These are phyloP conservation scores for Strobilomyces echinocephalus DNA, from an alignment of 768 basidiomycete species.

Conservation along the genomic window DNA sequence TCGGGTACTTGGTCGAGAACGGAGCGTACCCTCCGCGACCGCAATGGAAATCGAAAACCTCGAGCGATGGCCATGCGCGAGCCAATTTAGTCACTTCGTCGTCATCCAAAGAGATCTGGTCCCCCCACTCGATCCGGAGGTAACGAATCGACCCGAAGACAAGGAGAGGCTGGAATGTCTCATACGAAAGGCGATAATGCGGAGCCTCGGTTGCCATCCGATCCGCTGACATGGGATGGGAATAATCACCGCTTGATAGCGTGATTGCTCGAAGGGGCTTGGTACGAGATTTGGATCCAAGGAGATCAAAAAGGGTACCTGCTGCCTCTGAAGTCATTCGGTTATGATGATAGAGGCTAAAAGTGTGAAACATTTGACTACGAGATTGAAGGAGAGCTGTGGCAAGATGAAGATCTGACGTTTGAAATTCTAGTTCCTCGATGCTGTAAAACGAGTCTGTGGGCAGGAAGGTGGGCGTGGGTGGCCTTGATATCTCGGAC, in stretches of 20 bases:
- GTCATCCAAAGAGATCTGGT: constrained; percentile 8
- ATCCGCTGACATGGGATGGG: neutral
- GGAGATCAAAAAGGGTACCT: neutral
- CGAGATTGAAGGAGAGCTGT: constrained; percentile 4
- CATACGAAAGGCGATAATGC: constrained; percentile 5
- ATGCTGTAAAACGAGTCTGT: neutral
- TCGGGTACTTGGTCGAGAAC: constrained; percentile 5
- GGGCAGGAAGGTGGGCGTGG: neutral
- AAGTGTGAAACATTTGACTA: constrained; percentile 5
- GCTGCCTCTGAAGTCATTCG: neutral
- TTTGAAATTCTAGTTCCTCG: neutral
- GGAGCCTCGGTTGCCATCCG: constrained; percentile 2
- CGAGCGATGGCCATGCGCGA: constrained; percentile 5
- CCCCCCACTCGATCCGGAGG: constrained; percentile 7
- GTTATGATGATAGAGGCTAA: neutral
- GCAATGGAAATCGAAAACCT: constrained; percentile 2
- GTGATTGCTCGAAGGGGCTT: constrained; percentile 1
- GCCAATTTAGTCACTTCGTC: constrained; percentile 6
- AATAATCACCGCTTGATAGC: neutral
- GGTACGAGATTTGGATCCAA: neutral
- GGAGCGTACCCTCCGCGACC: constrained; percentile 6
- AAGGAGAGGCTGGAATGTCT: constrained; percentile 4
- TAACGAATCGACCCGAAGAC: neutral
- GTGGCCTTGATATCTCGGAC: neutral
- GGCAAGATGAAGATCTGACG: constrained; percentile 5